A percentile compares a stretch with the other conserved stretches of the same genome.
These are phyloP conservation scores for Flaveria bidentis DNA, from an alignment of 129 eudicot species.

Conservation along the genomic window DNA sequence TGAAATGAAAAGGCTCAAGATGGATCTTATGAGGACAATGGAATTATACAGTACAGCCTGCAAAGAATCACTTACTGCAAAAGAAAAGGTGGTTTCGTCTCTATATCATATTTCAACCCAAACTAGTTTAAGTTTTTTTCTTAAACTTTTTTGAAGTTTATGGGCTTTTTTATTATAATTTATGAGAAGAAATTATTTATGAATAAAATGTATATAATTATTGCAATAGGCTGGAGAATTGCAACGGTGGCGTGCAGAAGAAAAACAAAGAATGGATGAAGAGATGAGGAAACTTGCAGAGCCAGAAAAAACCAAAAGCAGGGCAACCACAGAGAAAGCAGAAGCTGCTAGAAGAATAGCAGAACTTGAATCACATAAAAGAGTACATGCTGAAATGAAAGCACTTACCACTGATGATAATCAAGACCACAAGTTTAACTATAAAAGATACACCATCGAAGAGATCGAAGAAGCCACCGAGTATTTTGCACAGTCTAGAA, in stretches of 20 bases:
- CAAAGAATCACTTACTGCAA: constrained; percentile 52
- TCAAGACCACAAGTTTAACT: constrained; percentile 28
- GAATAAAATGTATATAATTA: neutral
- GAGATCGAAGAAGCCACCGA: constrained; percentile 80
- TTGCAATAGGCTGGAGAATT: constrained; percentile 57
- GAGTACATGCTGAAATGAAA: constrained; percentile 43
- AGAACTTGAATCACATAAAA: constrained; percentile 39
- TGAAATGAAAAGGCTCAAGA: constrained; percentile 61
- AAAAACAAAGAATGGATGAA: constrained; percentile 40
- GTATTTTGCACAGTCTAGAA: constrained; percentile 43
- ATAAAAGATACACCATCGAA: constrained; percentile 64
- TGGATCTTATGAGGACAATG: constrained; percentile 57
- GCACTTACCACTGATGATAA: constrained; percentile 26
- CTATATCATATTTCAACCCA: too few species aligned
- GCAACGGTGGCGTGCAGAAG: constrained; percentile 46
- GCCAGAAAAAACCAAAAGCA: constrained; percentile 35
- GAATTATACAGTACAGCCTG: constrained; percentile 55
- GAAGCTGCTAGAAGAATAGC: constrained; percentile 47
- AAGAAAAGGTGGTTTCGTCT: constrained; percentile 44
- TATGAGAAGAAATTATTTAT: too few species aligned
- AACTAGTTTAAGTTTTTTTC: too few species aligned
- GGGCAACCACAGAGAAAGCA: constrained; percentile 42
- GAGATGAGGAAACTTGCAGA: constrained; percentile 34
- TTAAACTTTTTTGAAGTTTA: too few species aligned
- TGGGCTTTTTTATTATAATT: too few species aligned